A percentile compares a stretch with the other conserved stretches of the same genome.
Evolutionary conservation across 192 early-diverging fungal species (phyloP).

Genomic region (Entomortierella chlamydospora): DNA sequence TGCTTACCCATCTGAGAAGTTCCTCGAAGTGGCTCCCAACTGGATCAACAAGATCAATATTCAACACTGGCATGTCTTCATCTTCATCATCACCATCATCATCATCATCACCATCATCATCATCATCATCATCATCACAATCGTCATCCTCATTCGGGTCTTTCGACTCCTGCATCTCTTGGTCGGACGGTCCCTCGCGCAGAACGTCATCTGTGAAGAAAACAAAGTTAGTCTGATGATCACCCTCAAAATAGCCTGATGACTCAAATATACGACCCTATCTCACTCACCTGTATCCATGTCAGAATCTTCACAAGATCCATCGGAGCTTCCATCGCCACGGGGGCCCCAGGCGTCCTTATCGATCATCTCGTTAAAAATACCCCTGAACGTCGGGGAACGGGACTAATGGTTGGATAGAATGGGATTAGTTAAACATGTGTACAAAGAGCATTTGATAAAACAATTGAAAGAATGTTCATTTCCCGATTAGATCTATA

Average conservation of each 20-base stretch:
- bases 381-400: neutral
- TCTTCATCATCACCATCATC: neutral
- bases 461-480: no score
- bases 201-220: no score
- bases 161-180: neutral
- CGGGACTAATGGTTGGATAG: constrained; percentile 6
- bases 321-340: neutral
- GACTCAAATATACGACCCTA: no score
- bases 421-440: neutral
- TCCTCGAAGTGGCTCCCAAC: constrained; percentile 14
- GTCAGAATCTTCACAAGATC: neutral
- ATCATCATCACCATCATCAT: neutral
- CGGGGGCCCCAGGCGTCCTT: constrained; percentile 1
- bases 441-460: no score
- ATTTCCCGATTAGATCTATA: no score
- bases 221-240: no score
- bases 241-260: no score
- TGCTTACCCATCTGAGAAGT: constrained; percentile 23
- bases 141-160: neutral
- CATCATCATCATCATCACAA: neutral
- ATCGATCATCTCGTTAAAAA: constrained; percentile 11
- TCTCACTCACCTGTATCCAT: neutral
- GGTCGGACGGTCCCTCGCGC: no score
- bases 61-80: constrained; percentile 8
- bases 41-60: neutral